Conservation (phyloP, 1,284 basidiomycete genomes). For the Mixia osmundae region DNA sequence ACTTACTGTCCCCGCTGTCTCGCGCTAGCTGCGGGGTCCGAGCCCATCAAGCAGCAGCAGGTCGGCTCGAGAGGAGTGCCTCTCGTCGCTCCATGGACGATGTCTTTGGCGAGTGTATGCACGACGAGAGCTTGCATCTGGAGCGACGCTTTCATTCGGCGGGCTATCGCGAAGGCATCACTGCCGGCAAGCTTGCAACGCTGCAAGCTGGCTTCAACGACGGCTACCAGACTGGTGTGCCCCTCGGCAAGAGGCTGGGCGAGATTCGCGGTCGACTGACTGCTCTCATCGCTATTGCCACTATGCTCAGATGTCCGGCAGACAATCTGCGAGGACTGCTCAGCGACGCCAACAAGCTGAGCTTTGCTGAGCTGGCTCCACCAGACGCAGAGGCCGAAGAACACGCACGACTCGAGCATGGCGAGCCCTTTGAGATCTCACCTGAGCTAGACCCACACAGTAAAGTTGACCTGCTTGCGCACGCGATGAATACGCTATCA, state of each 20-base stretch:
- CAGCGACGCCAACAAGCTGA: constrained; percentile 32
- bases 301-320: constrained; percentile 4
- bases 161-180: constrained; percentile 70
- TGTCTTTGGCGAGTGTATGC: no score
- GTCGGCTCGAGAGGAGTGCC: no score
- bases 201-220: constrained; percentile 59
- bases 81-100: no score
- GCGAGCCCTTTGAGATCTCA: no score
- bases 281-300: constrained; percentile 34
- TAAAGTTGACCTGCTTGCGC: no score
- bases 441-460: no score
- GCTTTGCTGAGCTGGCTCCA: constrained; percentile 40
- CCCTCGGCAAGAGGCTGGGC: constrained; percentile 47
- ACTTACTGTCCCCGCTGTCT: no score
- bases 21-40: no score
- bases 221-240: constrained; percentile 48
- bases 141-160: no score
- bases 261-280: constrained; percentile 39
- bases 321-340: constrained; percentile 32
- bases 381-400: constrained; percentile 43
- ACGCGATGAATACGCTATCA: no score
- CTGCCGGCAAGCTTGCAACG: constrained; percentile 50
- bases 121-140: no score
- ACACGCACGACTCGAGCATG: constrained; percentile 31
- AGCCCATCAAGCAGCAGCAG: no score